Conservation (phyloP, 176 grass and related monocot genomes). For the Melocanna baccifera region DNA sequence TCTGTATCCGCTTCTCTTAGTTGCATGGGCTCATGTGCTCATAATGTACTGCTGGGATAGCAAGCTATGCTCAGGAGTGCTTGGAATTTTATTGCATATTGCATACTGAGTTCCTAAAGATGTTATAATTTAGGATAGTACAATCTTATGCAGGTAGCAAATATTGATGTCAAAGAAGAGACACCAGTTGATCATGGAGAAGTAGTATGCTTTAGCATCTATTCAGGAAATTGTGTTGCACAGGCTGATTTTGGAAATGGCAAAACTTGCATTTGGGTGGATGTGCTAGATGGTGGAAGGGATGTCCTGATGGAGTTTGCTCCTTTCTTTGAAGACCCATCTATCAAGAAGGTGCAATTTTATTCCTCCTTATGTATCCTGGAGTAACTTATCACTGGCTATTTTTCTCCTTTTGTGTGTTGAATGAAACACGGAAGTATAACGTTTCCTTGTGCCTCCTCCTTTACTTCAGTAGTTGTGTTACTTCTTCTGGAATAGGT, state of each 20-base stretch:
- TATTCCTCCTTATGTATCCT: conserved; percentile 16
- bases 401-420: conserved; percentile 6
- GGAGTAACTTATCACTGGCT: neutral
- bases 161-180: conserved; percentile 68
- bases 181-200: conserved; percentile 85
- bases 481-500: neutral
- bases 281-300: conserved; percentile 77
- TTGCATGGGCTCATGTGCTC: conserved; percentile 2
- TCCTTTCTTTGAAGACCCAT: conserved; percentile 76
- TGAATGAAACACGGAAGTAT: neutral
- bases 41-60: conserved; percentile 14
- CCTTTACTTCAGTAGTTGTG: neutral
- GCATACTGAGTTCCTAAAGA: neutral
- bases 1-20: conserved; percentile 3
- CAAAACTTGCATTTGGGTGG: conserved; percentile 92
- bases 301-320: conserved; percentile 77
- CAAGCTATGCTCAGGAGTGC: neutral
- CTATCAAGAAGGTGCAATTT: conserved; percentile 75
- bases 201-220: conserved; percentile 88
- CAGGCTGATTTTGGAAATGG: conserved; percentile 79
- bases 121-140: conserved; percentile 6
- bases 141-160: conserved; percentile 57
- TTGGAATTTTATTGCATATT: neutral
- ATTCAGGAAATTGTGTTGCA: conserved; percentile 49
- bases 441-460: neutral